Evolutionary conservation across 805 yeast genomes (phyloP), one percentile per base, ranked within the genome.

Genomic region (Ogataea pini): DNA sequence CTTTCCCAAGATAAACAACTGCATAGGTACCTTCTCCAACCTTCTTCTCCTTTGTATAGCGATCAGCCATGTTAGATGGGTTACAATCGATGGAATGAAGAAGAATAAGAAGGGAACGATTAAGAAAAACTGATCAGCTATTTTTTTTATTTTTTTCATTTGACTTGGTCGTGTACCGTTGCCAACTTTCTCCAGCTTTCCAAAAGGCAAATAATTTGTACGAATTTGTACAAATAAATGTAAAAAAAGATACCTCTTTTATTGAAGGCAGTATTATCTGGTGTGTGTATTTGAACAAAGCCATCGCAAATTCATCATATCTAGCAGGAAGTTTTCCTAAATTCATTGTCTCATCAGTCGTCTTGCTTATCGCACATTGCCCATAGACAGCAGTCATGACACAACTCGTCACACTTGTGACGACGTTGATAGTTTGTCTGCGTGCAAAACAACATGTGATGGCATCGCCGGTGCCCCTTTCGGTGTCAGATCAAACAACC

Each of bases 11-110:
- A 60, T 84, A 89, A 5, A 94, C 99, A 47, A 91, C 96, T 40
- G 99, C 99, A 72, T 92, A 94, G 0, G 99, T 94, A 69, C 99
- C 99, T 70, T 94, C 99, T 63, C 99, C 99, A 24, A 94, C 97
- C 63, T 90, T 91, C 56, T 79, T 82, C 48, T 90, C 96, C 52
- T 71, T 71, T 4, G 70, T 54, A 44, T 71, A 71, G 24, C 64
- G 55, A 3, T 56, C 58, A 1, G 59, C 34, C 60, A 58, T 53
- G 33, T n/a, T n/a, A 7, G 19, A 2, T 24, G 32, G 4, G 19
- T n/a, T 28, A 28, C 31, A 28, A 28, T 12, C 9, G 14, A 28
- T 10, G 13, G 13, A n/a, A 16, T 22, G 19, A 7, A 22, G 41
- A 14, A 8, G 10, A 34, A 7, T 9, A 17, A 32, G 7, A 14